phyloP scores from a whole-genome alignment of 345 rosid species.

The Noccaea bulbosa region DNA sequence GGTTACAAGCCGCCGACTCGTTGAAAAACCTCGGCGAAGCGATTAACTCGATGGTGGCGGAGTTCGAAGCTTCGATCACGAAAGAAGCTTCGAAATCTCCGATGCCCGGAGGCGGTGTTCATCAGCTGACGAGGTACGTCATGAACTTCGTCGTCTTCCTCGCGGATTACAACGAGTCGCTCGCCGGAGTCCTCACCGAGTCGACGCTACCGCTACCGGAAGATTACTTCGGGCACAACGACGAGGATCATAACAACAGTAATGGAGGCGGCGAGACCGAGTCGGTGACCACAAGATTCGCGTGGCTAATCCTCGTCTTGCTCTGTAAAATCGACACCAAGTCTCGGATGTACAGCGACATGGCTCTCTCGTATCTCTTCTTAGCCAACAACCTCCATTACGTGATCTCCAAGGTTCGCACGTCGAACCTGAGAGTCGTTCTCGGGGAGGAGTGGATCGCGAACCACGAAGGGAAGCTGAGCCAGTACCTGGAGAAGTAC shows the following conservation, averaged over 20 bases:
- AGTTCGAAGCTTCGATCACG: constrained; percentile 56
- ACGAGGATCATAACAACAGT: neutral
- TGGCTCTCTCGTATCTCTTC: constrained; percentile 68
- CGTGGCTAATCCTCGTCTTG: constrained; percentile 70
- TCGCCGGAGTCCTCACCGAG: constrained; percentile 54
- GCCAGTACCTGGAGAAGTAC: constrained; percentile 62
- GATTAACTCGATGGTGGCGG: constrained; percentile 46
- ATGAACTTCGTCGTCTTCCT: constrained; percentile 67
- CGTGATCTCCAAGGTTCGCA: constrained; percentile 64
- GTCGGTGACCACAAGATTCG: constrained; percentile 52
- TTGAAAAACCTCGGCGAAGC: constrained; percentile 55
- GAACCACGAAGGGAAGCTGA: constrained; percentile 59
- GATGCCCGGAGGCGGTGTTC: constrained; percentile 61
- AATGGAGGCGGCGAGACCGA: neutral
- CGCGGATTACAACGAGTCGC: constrained; percentile 58
- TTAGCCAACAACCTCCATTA: constrained; percentile 80
- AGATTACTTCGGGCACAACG: constrained; percentile 41
- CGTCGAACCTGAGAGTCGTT: constrained; percentile 53
- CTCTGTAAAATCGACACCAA: constrained; percentile 80
- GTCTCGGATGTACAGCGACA: constrained; percentile 62
- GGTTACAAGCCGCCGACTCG: constrained; percentile 59
- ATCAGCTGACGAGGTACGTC: constrained; percentile 54
- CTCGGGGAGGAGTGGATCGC: constrained; percentile 70
- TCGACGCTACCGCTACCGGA: constrained; percentile 56
- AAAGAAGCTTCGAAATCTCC: constrained; percentile 57